Evolutionary conservation across 2,329 filamentous ascomycete species (phyloP).

Genomic region (Pseudopyricularia cyperi): DNA sequence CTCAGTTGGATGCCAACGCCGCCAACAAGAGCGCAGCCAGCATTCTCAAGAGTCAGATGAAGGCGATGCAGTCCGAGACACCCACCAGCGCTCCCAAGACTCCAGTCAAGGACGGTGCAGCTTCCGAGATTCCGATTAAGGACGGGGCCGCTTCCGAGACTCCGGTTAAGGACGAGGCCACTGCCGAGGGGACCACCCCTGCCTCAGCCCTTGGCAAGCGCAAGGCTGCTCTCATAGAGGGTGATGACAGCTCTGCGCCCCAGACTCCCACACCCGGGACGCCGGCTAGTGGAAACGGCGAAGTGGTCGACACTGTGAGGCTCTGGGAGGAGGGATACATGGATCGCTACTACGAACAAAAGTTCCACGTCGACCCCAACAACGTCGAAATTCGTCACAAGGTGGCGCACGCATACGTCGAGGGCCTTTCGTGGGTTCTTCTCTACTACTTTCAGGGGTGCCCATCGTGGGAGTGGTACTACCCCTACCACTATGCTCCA

Average conservation of each 20-base stretch:
- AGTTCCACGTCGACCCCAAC: conserved; percentile 72
- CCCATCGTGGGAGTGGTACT: conserved; percentile 98
- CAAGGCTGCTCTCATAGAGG: conserved; percentile 59
- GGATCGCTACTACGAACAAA: conserved; percentile 93
- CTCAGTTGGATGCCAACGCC: conserved; percentile 48
- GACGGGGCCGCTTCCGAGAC: conserved; percentile 10
- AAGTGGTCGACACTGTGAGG: conserved; percentile 60
- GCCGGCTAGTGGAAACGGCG: conserved; percentile 21
- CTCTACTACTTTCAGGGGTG: conserved; percentile 98
- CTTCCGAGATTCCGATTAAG: conserved; percentile 8
- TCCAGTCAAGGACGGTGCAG: conserved; percentile 2
- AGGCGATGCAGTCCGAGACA: conserved; percentile 26
- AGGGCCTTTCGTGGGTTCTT: conserved; percentile 90
- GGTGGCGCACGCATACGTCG: conserved; percentile 83
- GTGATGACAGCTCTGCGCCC: conserved; percentile 41
- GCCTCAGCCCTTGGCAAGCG: conserved; percentile 42
- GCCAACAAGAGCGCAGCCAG: conserved; percentile 94
- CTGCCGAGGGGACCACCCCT: conserved; percentile 8
- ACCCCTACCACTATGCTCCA: conserved; percentile 95
- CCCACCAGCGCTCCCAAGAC: conserved; percentile 4
- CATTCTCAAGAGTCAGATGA: conserved; percentile 68
- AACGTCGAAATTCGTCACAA: conserved; percentile 79
- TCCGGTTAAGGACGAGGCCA: too few species aligned
- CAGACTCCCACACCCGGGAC: conserved; percentile 32
- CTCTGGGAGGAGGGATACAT: conserved; percentile 94